phyloP scores from a whole-genome alignment of 495 filamentous ascomycete genomes.

The Rostrohypoxylon terebratum region DNA sequence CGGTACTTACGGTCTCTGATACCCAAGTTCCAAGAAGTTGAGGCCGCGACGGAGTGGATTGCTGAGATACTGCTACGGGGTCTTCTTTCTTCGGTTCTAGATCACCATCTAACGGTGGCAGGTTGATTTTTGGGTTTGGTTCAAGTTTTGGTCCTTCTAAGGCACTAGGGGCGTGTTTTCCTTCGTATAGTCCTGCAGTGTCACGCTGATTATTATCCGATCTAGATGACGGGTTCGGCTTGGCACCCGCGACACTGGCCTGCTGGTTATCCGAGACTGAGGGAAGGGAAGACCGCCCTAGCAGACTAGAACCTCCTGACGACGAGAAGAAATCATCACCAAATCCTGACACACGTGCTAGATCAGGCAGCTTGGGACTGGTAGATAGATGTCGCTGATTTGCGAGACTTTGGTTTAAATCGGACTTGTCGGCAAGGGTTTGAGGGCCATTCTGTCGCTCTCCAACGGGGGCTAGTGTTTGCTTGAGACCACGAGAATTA shows the following conservation, averaged over 20 bases:
- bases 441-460: constrained; percentile 71
- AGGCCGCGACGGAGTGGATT: constrained; percentile 57
- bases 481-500: constrained; percentile 46
- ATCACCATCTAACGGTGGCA: constrained; percentile 16
- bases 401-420: not conserved
- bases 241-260: constrained; percentile 13
- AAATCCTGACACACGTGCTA: constrained; percentile 74
- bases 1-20: constrained; percentile 63
- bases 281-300: constrained; percentile 11
- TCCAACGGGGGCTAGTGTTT: constrained; percentile 64
- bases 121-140: constrained; percentile 29
- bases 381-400: constrained; percentile 52
- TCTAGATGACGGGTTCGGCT: not conserved
- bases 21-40: constrained; percentile 74
- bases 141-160: constrained; percentile 40
- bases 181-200: constrained; percentile 22
- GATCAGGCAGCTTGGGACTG: constrained; percentile 70
- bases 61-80: constrained; percentile 27
- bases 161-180: constrained; percentile 28
- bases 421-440: constrained; percentile 6
- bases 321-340: constrained; percentile 61
- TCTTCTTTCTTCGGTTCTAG: constrained; percentile 30
- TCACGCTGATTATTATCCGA: constrained; percentile 14
- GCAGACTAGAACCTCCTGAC: constrained; percentile 27
- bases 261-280: constrained; percentile 17